Evolutionary conservation across 345 rosid species (phyloP).

Genomic region (Citropsis articulata): DNA sequence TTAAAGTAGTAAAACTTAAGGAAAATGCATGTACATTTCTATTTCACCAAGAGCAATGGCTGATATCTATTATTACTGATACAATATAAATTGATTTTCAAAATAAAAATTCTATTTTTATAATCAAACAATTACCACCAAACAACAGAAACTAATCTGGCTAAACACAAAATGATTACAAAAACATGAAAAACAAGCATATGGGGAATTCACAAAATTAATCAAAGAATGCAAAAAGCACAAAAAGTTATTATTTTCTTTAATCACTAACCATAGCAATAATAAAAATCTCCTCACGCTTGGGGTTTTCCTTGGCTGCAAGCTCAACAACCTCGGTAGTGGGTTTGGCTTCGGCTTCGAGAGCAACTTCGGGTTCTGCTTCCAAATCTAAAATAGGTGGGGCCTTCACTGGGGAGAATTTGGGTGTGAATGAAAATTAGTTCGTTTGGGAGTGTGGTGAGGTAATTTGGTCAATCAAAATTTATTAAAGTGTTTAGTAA

Average conservation of each 20-base stretch:
- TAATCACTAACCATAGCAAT: constrained; percentile 73
- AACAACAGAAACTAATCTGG: not conserved
- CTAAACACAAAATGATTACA: not conserved
- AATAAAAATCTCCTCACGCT: constrained; percentile 89
- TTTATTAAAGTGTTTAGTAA: too few relatives aligned
- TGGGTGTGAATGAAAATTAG: constrained; percentile 13
- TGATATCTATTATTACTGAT: not conserved
- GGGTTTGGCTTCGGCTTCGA: constrained; percentile 30
- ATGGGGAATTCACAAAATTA: not conserved
- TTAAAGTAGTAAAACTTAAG: not conserved
- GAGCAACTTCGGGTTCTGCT: constrained; percentile 36
- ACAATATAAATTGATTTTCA: not conserved
- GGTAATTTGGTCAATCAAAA: too few relatives aligned
- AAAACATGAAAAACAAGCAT: not conserved
- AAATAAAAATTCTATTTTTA: not conserved
- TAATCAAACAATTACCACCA: not conserved
- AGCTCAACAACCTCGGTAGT: constrained; percentile 14
- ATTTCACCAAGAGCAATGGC: not conserved
- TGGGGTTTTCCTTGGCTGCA: constrained; percentile 50
- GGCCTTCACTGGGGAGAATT: too few relatives aligned
- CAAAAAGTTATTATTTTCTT: not conserved
- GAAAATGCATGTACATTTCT: not conserved
- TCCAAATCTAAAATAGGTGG: constrained; percentile 35
- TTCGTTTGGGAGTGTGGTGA: too few relatives aligned
- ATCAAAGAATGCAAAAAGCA: not conserved